A percentile compares a stretch with the other conserved stretches of the same genome.
Evolutionary conservation across 2,329 filamentous ascomycete genomes (phyloP).

Genomic region (Venturia oleaginea): DNA sequence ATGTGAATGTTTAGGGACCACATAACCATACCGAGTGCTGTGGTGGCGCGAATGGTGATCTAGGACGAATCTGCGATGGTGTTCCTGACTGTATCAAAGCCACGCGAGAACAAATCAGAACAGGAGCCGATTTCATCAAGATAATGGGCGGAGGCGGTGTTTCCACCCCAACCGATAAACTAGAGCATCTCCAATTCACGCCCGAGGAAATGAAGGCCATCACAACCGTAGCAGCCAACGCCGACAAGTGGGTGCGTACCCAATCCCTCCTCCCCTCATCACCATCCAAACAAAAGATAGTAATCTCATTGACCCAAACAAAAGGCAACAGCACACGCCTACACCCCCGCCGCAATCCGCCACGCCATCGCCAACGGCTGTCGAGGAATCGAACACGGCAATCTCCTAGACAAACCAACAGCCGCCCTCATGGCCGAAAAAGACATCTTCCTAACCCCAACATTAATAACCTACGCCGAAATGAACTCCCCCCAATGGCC

Average conservation of each 20-base stretch:
- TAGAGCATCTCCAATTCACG: slow-evolving; percentile 49
- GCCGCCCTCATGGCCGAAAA: slow-evolving; percentile 42
- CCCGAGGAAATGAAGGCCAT: slow-evolving; percentile 48
- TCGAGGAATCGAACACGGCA: slow-evolving; percentile 50
- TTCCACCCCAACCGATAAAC: slow-evolving; percentile 44
- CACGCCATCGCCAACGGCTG: slow-evolving; percentile 48
- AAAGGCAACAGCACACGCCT: slow-evolving; percentile 41
- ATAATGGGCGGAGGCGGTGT: slow-evolving; percentile 53
- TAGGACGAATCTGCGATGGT: slow-evolving; percentile 44
- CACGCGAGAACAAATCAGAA: slow-evolving; percentile 45
- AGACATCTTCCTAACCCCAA: slow-evolving; percentile 44
- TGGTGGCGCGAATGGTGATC: slow-evolving; percentile 31
- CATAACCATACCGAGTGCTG: slow-evolving; percentile 33
- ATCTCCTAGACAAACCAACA: slow-evolving; percentile 50
- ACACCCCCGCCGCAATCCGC: slow-evolving; percentile 45
- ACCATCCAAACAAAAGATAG: too few species aligned
- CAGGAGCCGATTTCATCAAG: slow-evolving; percentile 53
- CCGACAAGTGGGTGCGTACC: slow-evolving; percentile 37
- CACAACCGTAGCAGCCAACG: slow-evolving; percentile 34
- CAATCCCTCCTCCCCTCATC: slow-evolving; percentile 29
- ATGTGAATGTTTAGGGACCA: slow-evolving; percentile 15
- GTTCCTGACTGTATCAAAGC: slow-evolving; percentile 45
- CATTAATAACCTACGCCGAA: slow-evolving; percentile 43
- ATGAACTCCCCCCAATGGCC: slow-evolving; percentile 38
- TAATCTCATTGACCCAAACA: neutral